Evolutionary conservation across 2,329 filamentous ascomycete species (phyloP).

Genomic region (Penicillium sumatraense): DNA sequence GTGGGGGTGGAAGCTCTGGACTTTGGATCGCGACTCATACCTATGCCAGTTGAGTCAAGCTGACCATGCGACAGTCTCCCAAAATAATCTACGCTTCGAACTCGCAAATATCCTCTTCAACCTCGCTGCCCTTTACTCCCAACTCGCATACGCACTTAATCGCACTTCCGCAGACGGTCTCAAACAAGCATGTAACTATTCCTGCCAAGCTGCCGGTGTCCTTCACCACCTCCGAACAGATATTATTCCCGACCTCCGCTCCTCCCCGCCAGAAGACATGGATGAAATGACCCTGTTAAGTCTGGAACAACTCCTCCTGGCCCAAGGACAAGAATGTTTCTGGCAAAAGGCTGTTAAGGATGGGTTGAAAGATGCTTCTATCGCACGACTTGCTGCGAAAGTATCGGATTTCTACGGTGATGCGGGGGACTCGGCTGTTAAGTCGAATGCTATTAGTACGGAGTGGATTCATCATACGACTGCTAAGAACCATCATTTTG

Average conservation of each 20-base stretch:
- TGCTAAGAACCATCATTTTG: constrained; percentile 96
- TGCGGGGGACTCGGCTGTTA: constrained; percentile 82
- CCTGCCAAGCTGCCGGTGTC: constrained; percentile 84
- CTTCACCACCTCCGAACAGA: constrained; percentile 75
- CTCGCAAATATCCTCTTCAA: constrained; percentile 93
- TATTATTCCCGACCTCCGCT: constrained; percentile 80
- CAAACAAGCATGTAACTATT: constrained; percentile 86
- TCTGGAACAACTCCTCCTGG: constrained; percentile 80
- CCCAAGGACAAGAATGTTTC: constrained; percentile 95
- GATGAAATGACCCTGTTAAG: constrained; percentile 84
- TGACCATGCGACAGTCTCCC: constrained; percentile 48
- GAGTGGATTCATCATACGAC: constrained; percentile 98
- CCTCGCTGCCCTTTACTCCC: constrained; percentile 88
- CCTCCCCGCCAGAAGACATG: constrained; percentile 92
- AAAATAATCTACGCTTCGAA: constrained; percentile 77
- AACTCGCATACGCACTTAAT: constrained; percentile 82
- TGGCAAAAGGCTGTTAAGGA: constrained; percentile 98
- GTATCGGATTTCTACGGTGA: constrained; percentile 89
- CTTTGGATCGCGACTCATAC: too few species aligned
- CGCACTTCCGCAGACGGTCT: constrained; percentile 79
- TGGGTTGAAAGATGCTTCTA: constrained; percentile 86
- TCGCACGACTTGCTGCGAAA: constrained; percentile 86
- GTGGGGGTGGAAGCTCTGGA: background rate
- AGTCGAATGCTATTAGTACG: constrained; percentile 85
- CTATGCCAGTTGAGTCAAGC: background rate